Percentiles rank a stretch among this genome's conserved stretches.
Conservation (phyloP, 768 basidiomycete genomes). For the Trametopsis cervina region DNA sequence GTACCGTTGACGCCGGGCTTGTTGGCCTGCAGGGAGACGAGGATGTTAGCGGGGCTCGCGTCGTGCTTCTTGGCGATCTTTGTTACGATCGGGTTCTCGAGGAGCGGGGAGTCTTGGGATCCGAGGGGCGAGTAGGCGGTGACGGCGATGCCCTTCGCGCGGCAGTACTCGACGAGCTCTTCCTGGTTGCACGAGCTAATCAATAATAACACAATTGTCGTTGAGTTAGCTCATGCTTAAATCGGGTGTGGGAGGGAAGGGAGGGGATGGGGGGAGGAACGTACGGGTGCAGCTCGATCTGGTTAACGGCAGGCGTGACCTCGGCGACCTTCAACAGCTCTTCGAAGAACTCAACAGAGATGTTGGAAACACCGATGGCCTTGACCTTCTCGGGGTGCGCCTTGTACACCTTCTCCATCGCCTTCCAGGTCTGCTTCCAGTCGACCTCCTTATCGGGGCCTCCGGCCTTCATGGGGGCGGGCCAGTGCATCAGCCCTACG, state of each 20-base stretch:
- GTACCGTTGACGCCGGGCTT: constrained; percentile 46
- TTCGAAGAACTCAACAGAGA: constrained; percentile 56
- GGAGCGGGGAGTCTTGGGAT: constrained; percentile 61
- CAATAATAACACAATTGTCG: neutral
- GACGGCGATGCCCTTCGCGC: constrained; percentile 55
- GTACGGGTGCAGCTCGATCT: constrained; percentile 71
- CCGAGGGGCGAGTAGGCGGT: constrained; percentile 81
- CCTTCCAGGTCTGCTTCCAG: constrained; percentile 76
- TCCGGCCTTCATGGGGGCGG: constrained; percentile 62
- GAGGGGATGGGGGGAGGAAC: too few species aligned
- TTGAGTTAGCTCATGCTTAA: neutral
- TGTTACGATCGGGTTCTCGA: constrained; percentile 50
- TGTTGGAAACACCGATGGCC: constrained; percentile 80
- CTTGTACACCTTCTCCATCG: constrained; percentile 63
- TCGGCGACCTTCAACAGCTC: constrained; percentile 47
- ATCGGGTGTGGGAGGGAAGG: too few species aligned
- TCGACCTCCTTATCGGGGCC: constrained; percentile 47
- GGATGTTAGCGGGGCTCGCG: constrained; percentile 55
- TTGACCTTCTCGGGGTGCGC: constrained; percentile 64
- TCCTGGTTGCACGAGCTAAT: constrained; percentile 56
- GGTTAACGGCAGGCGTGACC: constrained; percentile 70
- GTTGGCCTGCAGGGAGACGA: constrained; percentile 72
- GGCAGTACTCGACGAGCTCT: constrained; percentile 57
- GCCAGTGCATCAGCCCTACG: constrained; percentile 78
- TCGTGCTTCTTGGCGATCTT: constrained; percentile 57